Conservation (phyloP, 257 asterid genomes). For the Primulina tabacum region DNA sequence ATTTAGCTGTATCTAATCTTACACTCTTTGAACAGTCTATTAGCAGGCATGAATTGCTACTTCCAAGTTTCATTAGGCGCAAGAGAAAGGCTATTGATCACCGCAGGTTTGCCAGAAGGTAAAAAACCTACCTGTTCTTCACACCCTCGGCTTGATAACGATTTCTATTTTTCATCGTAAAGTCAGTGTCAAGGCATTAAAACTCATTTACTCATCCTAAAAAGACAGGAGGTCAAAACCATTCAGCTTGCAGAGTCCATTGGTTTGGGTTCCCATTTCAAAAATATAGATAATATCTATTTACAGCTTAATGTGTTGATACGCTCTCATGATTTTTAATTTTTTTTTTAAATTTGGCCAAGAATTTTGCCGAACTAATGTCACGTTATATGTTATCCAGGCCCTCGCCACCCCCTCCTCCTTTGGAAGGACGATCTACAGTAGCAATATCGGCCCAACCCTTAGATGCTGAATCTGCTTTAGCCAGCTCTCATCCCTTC, state of each 20-base stretch:
- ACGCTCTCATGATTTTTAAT: background rate
- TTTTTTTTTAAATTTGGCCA: background rate
- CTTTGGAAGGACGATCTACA: slow-evolving; percentile 33
- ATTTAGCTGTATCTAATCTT: slow-evolving; percentile 2
- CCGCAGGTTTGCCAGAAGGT: slow-evolving; percentile 36
- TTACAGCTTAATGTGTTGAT: background rate
- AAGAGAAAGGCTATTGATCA: slow-evolving; percentile 29
- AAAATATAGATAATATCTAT: background rate
- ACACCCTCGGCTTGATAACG: background rate
- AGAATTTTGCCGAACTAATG: slow-evolving; percentile 5
- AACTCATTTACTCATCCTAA: background rate
- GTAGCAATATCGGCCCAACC: slow-evolving; percentile 35
- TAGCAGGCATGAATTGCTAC: slow-evolving; percentile 29
- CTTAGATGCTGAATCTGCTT: slow-evolving; percentile 25
- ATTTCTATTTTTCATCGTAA: background rate
- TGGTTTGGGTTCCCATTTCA: background rate
- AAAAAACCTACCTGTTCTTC: slow-evolving; percentile 9
- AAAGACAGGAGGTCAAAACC: background rate
- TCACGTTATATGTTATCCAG: slow-evolving; percentile 26
- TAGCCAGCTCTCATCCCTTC: background rate
- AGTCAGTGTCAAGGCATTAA: background rate
- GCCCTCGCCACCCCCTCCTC: slow-evolving; percentile 37
- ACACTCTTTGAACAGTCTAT: slow-evolving; percentile 28
- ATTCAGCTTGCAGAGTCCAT: background rate
- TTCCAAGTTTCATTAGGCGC: slow-evolving; percentile 44